These are phyloP conservation scores for Monosporascus sp. DNA, from an alignment of 2,329 filamentous ascomycete genomes.

Conservation along the genomic window DNA sequence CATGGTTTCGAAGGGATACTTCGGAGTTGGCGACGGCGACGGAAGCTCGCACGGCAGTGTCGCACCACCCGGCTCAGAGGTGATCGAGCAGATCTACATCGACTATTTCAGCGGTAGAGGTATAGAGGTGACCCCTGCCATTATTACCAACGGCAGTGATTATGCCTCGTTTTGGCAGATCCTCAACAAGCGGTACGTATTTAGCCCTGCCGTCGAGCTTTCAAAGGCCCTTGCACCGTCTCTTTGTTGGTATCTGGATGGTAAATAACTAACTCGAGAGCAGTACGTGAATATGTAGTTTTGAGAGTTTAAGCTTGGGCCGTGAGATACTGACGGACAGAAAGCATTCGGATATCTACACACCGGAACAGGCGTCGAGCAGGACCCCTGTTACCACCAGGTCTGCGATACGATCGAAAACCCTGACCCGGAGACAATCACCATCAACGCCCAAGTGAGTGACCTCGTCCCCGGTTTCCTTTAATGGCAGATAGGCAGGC, in stretches of 20 bases:
- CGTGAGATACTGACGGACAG: neutral
- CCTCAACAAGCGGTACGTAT: constrained; percentile 21
- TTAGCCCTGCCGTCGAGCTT: neutral
- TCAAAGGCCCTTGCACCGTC: neutral
- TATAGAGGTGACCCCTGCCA: constrained; percentile 19
- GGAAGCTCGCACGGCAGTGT: constrained; percentile 31
- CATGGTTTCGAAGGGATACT: constrained; percentile 28
- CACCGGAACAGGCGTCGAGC: constrained; percentile 42
- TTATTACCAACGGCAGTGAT: constrained; percentile 42
- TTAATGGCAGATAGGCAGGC: neutral
- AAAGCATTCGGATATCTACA: constrained; percentile 28
- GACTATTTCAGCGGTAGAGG: constrained; percentile 22
- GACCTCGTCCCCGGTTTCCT: neutral
- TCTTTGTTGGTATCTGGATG: neutral
- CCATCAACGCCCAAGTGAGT: constrained; percentile 25
- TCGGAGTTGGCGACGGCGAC: constrained; percentile 28
- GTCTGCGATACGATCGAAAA: constrained; percentile 28
- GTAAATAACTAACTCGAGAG: neutral
- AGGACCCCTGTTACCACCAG: constrained; percentile 32
- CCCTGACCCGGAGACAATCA: constrained; percentile 24
- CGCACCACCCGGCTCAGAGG: constrained; percentile 27
- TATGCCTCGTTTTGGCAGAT: constrained; percentile 41
- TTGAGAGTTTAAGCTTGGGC: neutral
- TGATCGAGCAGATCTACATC: constrained; percentile 27
- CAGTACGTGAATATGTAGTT: neutral